A percentile compares a stretch with the other conserved stretches of the same genome.
Conservation (phyloP, 139 green algal genomes). For the Pseudopediastrum boryanum region DNA sequence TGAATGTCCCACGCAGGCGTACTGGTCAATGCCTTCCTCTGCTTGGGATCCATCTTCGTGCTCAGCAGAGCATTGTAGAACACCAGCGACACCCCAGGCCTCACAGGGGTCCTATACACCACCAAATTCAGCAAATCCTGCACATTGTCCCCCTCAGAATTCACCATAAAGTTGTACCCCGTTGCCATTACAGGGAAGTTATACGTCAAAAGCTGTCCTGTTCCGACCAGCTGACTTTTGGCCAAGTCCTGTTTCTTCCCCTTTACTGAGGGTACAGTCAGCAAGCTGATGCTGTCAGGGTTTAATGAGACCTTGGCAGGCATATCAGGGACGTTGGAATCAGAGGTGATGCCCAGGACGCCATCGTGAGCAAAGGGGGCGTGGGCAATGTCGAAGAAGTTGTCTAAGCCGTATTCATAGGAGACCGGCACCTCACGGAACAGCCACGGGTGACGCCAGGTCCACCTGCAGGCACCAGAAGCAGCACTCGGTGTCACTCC, state of each 20-base stretch:
- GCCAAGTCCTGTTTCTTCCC: not conserved
- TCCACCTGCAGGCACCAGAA: not conserved
- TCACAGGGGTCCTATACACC: slow-evolving; percentile 10
- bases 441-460: slow-evolving; percentile 1
- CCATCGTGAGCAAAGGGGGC: slow-evolving; percentile 6
- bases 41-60: slow-evolving; percentile 15
- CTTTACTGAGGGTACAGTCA: slow-evolving; percentile 11
- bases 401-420: slow-evolving; percentile 7
- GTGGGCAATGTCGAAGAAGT: slow-evolving; percentile 8
- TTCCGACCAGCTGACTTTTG: not conserved
- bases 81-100: not conserved
- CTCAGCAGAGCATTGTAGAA: slow-evolving; percentile 14
- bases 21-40: not conserved
- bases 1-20: slow-evolving; percentile 3
- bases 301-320: not conserved
- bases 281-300: slow-evolving; percentile 2
- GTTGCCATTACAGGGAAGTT: not conserved
- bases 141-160: not conserved
- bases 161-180: not conserved
- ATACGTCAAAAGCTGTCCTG: not conserved
- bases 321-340: not conserved
- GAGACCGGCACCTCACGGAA: not conserved
- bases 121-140: slow-evolving; percentile 3
- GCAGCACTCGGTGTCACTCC: too few relatives aligned
- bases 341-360: slow-evolving; percentile 1